A percentile compares a stretch with the other conserved stretches of the same genome.
Conservation (phyloP, 2,329 filamentous ascomycete species). For the Arthrinium puccinioides region DNA sequence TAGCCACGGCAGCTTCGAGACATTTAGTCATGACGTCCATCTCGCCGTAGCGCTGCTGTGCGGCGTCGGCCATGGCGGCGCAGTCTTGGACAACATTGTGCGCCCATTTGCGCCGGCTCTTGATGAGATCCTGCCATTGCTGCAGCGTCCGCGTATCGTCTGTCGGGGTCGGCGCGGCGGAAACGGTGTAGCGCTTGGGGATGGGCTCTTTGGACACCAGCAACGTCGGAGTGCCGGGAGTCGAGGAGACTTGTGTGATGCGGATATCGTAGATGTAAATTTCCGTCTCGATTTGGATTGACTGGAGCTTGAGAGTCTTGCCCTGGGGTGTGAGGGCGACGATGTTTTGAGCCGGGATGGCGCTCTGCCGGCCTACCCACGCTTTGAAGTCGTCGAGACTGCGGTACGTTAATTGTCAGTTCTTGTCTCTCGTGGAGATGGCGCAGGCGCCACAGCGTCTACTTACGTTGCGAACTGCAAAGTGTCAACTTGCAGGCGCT, state of each 20-base stretch:
- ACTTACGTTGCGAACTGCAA: conserved; percentile 67
- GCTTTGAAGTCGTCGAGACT: conserved; percentile 79
- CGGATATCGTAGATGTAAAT: conserved; percentile 89
- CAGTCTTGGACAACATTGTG: conserved; percentile 63
- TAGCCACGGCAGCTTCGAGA: conserved; percentile 77
- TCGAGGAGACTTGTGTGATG: conserved; percentile 52
- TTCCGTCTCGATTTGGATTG: conserved; percentile 77
- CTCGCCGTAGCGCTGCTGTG: conserved; percentile 62
- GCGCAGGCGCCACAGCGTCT: conserved; percentile 1
- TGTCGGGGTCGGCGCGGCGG: conserved; percentile 74
- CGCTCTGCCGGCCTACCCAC: conserved; percentile 70
- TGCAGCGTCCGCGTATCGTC: conserved; percentile 70
- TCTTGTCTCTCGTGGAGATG: conserved; percentile 13
- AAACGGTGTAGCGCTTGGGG: conserved; percentile 48
- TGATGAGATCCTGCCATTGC: conserved; percentile 86
- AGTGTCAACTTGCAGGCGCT: conserved; percentile 73
- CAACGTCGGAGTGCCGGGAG: conserved; percentile 31
- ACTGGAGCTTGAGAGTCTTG: conserved; percentile 75
- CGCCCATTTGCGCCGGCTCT: conserved; percentile 74
- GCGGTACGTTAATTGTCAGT: conserved; percentile 6
- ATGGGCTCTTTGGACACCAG: conserved; percentile 41
- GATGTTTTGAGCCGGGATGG: conserved; percentile 70
- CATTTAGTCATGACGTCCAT: conserved; percentile 72
- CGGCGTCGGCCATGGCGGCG: conserved; percentile 52
- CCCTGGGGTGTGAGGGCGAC: conserved; percentile 82